Conservation (phyloP, 164 flowering plant genomes). For the Nymphaea colorata region DNA sequence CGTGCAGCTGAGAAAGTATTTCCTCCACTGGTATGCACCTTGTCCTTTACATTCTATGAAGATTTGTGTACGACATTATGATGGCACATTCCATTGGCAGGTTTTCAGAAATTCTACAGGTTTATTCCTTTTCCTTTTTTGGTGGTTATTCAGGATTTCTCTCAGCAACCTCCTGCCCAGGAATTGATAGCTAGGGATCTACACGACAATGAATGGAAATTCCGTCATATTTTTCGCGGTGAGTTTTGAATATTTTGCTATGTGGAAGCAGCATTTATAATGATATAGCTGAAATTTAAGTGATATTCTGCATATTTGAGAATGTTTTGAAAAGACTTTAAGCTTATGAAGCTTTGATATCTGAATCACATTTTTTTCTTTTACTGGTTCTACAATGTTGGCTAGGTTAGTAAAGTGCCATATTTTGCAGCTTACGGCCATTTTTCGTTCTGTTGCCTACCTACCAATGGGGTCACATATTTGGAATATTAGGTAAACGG, state of each 20-base stretch:
- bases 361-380: too few species aligned
- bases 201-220: conserved; percentile 9
- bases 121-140: background rate
- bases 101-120: background rate
- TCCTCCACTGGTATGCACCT: conserved; percentile 3
- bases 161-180: conserved; percentile 8
- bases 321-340: too few species aligned
- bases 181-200: conserved; percentile 9
- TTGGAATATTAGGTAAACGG: too few species aligned
- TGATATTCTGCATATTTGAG: too few species aligned
- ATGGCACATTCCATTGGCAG: background rate
- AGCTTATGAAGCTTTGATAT: too few species aligned
- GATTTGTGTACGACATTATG: background rate
- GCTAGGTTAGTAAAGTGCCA: too few species aligned
- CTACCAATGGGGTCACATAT: too few species aligned
- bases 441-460: too few species aligned
- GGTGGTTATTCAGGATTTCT: conserved; percentile 1
- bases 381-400: too few species aligned
- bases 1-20: conserved; percentile 2
- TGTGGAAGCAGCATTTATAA: too few species aligned
- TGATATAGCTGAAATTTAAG: too few species aligned
- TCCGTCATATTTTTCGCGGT: conserved; percentile 10
- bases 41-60: conserved; percentile 1
- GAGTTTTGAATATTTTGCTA: background rate
- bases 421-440: too few species aligned